These are phyloP conservation scores for Hypoxylon sp. DNA, from an alignment of 2,329 filamentous ascomycete species.

Conservation along the genomic window DNA sequence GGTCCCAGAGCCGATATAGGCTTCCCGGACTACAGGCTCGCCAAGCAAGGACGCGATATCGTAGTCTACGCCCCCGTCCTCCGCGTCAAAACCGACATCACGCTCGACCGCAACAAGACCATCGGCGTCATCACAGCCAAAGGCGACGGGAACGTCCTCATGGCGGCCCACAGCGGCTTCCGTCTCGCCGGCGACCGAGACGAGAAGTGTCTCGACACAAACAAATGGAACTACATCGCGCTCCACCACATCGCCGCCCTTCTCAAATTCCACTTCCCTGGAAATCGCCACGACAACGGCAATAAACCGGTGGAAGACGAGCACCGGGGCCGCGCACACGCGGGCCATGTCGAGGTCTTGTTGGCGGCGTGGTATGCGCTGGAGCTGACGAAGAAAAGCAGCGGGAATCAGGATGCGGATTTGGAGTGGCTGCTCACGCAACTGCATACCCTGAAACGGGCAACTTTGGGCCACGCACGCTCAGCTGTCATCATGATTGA, in stretches of 20 bases:
- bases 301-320: slow-evolving; percentile 11
- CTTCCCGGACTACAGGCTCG: slow-evolving; percentile 39
- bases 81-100: slow-evolving; percentile 39
- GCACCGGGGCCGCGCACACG: slow-evolving; percentile 46
- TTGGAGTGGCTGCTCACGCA: slow-evolving; percentile 31
- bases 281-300: slow-evolving; percentile 42
- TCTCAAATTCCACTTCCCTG: slow-evolving; percentile 44
- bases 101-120: slow-evolving; percentile 43
- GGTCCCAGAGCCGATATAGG: slow-evolving; percentile 40
- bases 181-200: slow-evolving; percentile 22
- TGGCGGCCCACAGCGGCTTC: slow-evolving; percentile 45
- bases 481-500: slow-evolving; percentile 46
- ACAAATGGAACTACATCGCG: slow-evolving; percentile 44
- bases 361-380: slow-evolving; percentile 42
- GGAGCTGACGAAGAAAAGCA: slow-evolving; percentile 1
- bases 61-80: slow-evolving; percentile 37
- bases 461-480: slow-evolving; percentile 26
- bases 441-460: slow-evolving; percentile 27
- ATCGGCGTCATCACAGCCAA: slow-evolving; percentile 43
- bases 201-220: slow-evolving; percentile 41
- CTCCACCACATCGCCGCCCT: slow-evolving; percentile 39
- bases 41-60: slow-evolving; percentile 42
- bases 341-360: slow-evolving; percentile 49
- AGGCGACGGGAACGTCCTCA: slow-evolving; percentile 37
- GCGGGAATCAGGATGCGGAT: not conserved